phyloP scores from a whole-genome alignment of 371 early-diverging fungal species.

The Ordospora pajunii region DNA sequence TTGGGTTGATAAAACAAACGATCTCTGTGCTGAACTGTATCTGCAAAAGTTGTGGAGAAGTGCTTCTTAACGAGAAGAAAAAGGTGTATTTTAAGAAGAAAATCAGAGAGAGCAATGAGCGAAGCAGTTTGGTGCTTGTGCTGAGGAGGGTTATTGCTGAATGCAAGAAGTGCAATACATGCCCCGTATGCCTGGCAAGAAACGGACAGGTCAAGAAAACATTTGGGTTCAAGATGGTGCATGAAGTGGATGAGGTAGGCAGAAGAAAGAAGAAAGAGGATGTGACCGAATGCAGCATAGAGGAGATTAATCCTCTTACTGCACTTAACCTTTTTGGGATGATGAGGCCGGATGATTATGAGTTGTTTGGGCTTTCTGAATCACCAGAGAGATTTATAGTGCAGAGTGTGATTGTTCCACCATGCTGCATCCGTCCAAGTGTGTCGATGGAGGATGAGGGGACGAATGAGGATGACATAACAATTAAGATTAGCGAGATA shows the following conservation, averaged over 20 bases:
- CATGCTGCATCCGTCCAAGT: constrained; percentile 88
- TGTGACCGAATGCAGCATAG: constrained; percentile 60
- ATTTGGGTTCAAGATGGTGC: constrained; percentile 84
- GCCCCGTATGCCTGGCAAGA: constrained; percentile 83
- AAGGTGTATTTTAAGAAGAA: constrained; percentile 38
- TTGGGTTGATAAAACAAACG: constrained; percentile 82
- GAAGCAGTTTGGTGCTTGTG: constrained; percentile 15
- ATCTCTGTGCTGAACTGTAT: constrained; percentile 80
- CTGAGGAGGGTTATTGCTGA: constrained; percentile 71
- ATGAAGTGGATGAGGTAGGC: constrained; percentile 73
- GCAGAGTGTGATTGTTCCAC: constrained; percentile 72
- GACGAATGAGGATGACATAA: constrained; percentile 95
- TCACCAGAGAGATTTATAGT: constrained; percentile 48
- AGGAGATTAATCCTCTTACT: constrained; percentile 81
- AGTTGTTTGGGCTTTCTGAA: constrained; percentile 36
- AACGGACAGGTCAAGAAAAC: constrained; percentile 90
- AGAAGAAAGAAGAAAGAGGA: neutral
- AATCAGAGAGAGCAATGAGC: constrained; percentile 14
- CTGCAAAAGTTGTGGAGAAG: constrained; percentile 70
- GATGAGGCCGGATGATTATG: constrained; percentile 65
- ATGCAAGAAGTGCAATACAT: constrained; percentile 77
- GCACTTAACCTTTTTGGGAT: constrained; percentile 74
- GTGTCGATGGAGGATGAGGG: constrained; percentile 74
- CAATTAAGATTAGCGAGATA: constrained; percentile 89
- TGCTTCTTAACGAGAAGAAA: constrained; percentile 40